Conservation (phyloP, 2,329 filamentous ascomycete genomes). For the Phialophora expanda region DNA sequence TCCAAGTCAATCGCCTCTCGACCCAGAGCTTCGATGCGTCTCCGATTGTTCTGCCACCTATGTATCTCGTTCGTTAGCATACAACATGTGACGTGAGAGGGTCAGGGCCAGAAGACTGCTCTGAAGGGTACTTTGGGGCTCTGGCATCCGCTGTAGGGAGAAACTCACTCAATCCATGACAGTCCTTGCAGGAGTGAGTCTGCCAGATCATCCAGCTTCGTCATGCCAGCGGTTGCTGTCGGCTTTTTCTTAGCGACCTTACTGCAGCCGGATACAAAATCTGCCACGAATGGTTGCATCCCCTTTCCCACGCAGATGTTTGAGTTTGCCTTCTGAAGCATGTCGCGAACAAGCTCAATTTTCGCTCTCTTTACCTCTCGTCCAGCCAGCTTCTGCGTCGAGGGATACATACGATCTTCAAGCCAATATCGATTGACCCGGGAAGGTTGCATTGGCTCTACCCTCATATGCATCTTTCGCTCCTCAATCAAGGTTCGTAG, state of each 20-base stretch:
- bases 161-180: conserved; percentile 65
- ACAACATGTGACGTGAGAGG: background rate
- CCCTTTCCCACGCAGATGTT: conserved; percentile 20
- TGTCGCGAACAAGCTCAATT: conserved; percentile 53
- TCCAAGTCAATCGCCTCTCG: conserved; percentile 27
- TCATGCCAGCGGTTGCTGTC: conserved; percentile 13
- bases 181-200: conserved; percentile 79
- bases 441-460: conserved; percentile 60
- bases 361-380: conserved; percentile 59
- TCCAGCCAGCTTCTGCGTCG: conserved; percentile 36
- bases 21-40: conserved; percentile 25
- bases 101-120: background rate
- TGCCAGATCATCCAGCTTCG: conserved; percentile 81
- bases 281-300: conserved; percentile 15
- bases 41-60: conserved; percentile 62
- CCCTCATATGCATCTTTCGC: conserved; percentile 50
- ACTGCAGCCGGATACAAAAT: conserved; percentile 27
- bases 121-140: background rate
- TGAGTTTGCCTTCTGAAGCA: conserved; percentile 18
- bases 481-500: conserved; percentile 62
- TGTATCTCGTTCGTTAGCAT: background rate
- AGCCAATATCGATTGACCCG: conserved; percentile 64
- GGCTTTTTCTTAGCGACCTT: conserved; percentile 18
- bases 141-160: background rate
- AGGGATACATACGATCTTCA: conserved; percentile 37